Evolutionary conservation across 1,139 yeast species (phyloP), one percentile per base, ranked within the genome.

Genomic region (Meyerozyma sp.): DNA sequence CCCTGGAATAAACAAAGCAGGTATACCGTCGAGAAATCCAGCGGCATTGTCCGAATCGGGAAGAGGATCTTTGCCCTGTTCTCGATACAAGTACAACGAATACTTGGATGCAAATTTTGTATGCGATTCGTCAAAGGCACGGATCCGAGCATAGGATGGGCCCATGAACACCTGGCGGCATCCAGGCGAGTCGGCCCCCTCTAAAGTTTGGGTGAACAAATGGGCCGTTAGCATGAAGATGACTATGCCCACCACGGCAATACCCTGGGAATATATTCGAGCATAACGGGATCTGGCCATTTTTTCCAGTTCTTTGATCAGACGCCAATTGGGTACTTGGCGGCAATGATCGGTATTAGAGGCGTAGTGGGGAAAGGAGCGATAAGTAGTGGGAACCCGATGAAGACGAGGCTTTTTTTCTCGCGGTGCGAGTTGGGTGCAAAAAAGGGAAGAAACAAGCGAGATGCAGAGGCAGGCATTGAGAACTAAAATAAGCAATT

Each of bases 1-100:
- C 0, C 99, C 99, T 0, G 98, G 98, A 34, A 94, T 85, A 58
- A 94, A 94, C 18, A 94, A 66, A 1, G 88, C 89, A 0, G 99
- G 99, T 1, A 84, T 75, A 0, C 98, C 98, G 42, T 74, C 75
- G 29, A 84, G 60, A 8, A 54, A 42, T 10, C 44, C 41, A 28
- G 43, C 47, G 9, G 63, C 63, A 13, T 68, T 57, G 9, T 63
- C 64, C 8, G 61, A 61, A 32, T 66, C 65, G 34, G 87, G 81
- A 42, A 70, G 67, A 2, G 68, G 67, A 59, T 93, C 98, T 46
- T 79, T 71, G 1, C 81, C 82, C 51, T 83, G 89, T 55, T 85
- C 94, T 46, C 93, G 66, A 62, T 93, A 94, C 8, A 90, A 69
- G 54, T 84, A 88, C 5, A 91, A 65, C 16, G 91, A 82, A 61